Base-by-base conservation (phyloP, 2,329 filamentous ascomycete species). In the Fusarium longipes region DNA sequence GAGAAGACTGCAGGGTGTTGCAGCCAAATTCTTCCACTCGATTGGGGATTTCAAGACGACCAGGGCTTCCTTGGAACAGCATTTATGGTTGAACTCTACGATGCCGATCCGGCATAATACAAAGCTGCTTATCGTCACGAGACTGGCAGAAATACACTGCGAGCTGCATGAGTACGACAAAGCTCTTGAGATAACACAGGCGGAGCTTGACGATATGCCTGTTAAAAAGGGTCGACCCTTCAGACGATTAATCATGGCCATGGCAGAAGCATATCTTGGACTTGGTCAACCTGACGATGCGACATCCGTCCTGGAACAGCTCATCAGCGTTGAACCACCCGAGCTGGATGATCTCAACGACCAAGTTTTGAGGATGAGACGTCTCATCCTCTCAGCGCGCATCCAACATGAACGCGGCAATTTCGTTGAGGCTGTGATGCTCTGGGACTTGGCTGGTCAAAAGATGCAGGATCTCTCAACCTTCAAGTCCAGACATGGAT, bases 11-110 rank as follows among this genome's bases (percentile, higher is more conserved):
- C 77, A 78, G 33, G 75, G 76, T 11, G 70, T 73, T 0, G 71
- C 74, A 1, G 74, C 75, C 1, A 74, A 71, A 5, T 78, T 72
- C 65, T 78, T 78, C 10, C 75, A 77, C 14, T 77, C 74, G 0
- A 70, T 77, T 3, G 77, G 77, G 0, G 75, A 78, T 17, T 78
- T 78, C 12, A 49, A 59, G 0, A 72, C 74, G 0, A 75, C 77
- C 0, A 52, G 61, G 5, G 75, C 73, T 0, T 78, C 76, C 1
- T 29, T 78, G 8, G 74, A 78, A 36, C 76, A 78, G 18, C 73
- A 75, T 5, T 56, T 78, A 0, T 70, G 70, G 36, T 64, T 78
- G 0, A 67, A 74, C 17, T 59, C 65, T 0, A 65, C 76, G 0
- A 72, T 71, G 20, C 70, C 75, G 0, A 68, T 76, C 1, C 51